Percentiles rank a stretch among this genome's conserved stretches.
Evolutionary conservation across 2,329 filamentous ascomycete genomes (phyloP).

Genomic region (Xylariales sp.): DNA sequence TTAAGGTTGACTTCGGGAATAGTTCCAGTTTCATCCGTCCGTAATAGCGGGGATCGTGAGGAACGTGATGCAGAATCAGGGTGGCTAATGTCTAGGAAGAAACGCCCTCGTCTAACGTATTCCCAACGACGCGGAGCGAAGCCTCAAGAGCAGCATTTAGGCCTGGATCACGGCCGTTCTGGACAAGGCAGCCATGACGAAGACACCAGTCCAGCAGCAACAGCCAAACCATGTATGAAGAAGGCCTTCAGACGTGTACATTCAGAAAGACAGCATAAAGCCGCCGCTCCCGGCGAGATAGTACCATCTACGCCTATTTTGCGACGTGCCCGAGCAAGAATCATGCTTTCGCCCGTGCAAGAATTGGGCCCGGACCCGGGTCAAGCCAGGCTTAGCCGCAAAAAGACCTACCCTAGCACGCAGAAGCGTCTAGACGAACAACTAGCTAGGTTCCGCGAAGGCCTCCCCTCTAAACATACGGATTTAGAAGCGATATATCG

Average conservation of each 20-base stretch:
- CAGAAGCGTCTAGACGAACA: slow-evolving; percentile 50
- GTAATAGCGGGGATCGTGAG: slow-evolving; percentile 3
- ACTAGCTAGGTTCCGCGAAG: slow-evolving; percentile 51
- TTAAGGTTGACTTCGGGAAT: slow-evolving; percentile 14
- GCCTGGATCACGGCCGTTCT: neutral
- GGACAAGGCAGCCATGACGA: slow-evolving; percentile 14
- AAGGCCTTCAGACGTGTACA: slow-evolving; percentile 38
- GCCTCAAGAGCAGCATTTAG: slow-evolving; percentile 5
- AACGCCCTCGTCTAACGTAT: slow-evolving; percentile 49
- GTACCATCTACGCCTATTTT: slow-evolving; percentile 47
- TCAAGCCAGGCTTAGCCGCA: slow-evolving; percentile 20
- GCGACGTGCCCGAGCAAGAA: slow-evolving; percentile 46
- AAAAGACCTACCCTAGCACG: slow-evolving; percentile 26
- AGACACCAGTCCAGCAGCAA: slow-evolving; percentile 7
- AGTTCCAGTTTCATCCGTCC: slow-evolving; percentile 4
- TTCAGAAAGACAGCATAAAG: slow-evolving; percentile 26
- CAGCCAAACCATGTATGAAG: slow-evolving; percentile 26
- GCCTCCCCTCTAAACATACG: slow-evolving; percentile 47
- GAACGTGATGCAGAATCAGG: slow-evolving; percentile 31
- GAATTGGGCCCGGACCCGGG: slow-evolving; percentile 15
- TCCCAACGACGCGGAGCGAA: slow-evolving; percentile 42
- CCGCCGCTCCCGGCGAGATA: slow-evolving; percentile 41
- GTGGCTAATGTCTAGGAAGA: slow-evolving; percentile 48
- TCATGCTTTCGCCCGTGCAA: slow-evolving; percentile 40
- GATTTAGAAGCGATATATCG: slow-evolving; percentile 60